Conservation (phyloP, 1,284 basidiomycete genomes). For the Chalciporus sp. region DNA sequence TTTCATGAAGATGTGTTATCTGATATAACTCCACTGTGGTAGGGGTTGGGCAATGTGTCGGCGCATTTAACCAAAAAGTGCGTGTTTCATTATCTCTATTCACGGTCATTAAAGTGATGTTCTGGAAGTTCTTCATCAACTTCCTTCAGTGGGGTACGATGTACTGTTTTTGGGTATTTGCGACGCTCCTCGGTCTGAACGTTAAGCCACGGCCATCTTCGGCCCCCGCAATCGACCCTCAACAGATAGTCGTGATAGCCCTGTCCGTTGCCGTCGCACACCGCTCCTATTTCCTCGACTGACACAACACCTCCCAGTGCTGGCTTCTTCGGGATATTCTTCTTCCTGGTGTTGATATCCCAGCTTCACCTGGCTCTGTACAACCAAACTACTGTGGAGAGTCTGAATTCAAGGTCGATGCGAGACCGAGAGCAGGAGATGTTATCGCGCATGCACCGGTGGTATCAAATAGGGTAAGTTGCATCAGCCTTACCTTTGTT, state of each 20-base stretch:
- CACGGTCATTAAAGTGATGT: neutral
- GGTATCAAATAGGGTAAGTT: conserved; percentile 54
- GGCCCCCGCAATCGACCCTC: conserved; percentile 25
- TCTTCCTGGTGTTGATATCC: conserved; percentile 51
- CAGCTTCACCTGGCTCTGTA: conserved; percentile 65
- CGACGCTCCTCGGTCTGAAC: conserved; percentile 47
- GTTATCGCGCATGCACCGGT: conserved; percentile 48
- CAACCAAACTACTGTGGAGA: conserved; percentile 83
- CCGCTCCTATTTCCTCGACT: conserved; percentile 2
- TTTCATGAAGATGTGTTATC: neutral
- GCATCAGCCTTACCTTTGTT: neutral
- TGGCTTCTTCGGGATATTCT: conserved; percentile 72
- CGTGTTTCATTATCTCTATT: conserved; percentile 1
- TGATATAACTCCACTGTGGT: conserved; percentile 17
- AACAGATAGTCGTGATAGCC: conserved; percentile 32
- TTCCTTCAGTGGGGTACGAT: conserved; percentile 57
- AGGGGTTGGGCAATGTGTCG: conserved; percentile 74
- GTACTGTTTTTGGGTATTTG: conserved; percentile 54
- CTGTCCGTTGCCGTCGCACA: conserved; percentile 22
- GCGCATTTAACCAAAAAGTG: conserved; percentile 65
- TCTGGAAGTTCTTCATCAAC: conserved; percentile 53
- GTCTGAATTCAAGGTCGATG: conserved; percentile 55
- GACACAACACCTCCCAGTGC: conserved; percentile 25
- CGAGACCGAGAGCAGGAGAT: conserved; percentile 60
- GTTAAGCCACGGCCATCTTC: conserved; percentile 28